Evolutionary conservation across 768 basidiomycete genomes (phyloP), one percentile per base, ranked within the genome.

Genomic region (Kwoniella heveanensis): DNA sequence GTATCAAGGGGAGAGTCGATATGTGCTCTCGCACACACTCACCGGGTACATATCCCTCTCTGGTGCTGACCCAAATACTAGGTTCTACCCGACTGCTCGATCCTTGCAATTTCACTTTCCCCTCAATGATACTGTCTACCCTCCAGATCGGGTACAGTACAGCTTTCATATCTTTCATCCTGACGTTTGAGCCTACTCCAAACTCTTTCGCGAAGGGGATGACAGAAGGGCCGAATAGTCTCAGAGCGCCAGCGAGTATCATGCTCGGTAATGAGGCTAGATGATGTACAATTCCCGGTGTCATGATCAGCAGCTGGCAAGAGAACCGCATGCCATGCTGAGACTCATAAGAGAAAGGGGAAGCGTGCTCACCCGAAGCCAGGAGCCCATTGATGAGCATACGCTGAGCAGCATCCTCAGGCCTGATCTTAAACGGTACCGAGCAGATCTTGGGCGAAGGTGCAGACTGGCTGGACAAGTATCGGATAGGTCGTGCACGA

Each of bases 101-200:
- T 19, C 54, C 61, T 54, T 55, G 54, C 27, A 62, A 37, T 36
- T 64, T 57, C 25, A 71, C 68, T 21, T 32, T 48, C 22, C 70
- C 71, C 30, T 70, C 60, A 9, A 70, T 24, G 36, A 71, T 51
- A 27, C 58, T 57, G 53, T 77, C 71, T 3, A 64, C 57, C 27
- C 77, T 25, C 77, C 77, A 78, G 15, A 77, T 65, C n/a, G 77
- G 77, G 67, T 74, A 78, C 36, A 73, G 58, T 5, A 70, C 68
- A n/a, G 77, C 75, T 53, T 71, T 76, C 66, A 76, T 73, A 59
- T 70, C 66, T 39, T 67, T 66, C 65, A 77, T 65, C 19, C 39
- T 61, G 24, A 76, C 32, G 10, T 51, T 53, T 21, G 68, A 57
- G 4, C 75, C 77, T n/a, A 76, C 29, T 7, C 77, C 77, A 59